Conservation (phyloP, 2,329 filamentous ascomycete species). For the Ceratocystis harringtonii region DNA sequence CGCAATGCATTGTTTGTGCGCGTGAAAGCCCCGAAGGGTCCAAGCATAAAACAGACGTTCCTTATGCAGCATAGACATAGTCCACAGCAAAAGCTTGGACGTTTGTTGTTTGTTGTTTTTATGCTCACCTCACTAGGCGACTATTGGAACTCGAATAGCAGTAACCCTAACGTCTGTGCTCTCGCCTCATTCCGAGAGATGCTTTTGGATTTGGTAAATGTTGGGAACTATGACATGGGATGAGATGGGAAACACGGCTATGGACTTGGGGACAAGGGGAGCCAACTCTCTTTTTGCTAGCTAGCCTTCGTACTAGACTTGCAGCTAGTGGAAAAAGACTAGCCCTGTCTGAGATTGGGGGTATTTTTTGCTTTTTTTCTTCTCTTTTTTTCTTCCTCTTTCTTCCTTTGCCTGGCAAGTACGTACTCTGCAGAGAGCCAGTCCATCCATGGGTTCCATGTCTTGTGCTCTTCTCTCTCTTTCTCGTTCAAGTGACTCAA, state of each 20-base stretch:
- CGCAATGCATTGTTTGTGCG: conserved; percentile 5
- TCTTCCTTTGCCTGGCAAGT: neutral
- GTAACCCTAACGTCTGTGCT: neutral
- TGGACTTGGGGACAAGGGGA: neutral
- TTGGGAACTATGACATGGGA: neutral
- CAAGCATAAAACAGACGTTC: neutral
- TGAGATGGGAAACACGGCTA: neutral
- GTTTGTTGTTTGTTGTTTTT: neutral
- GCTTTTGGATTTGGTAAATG: neutral
- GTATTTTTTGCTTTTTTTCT: neutral
- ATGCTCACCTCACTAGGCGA: neutral
- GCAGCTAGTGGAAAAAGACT: neutral
- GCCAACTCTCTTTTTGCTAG: neutral
- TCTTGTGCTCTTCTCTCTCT: neutral
- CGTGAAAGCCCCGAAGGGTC: neutral
- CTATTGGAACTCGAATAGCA: neutral
- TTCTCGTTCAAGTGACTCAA: neutral
- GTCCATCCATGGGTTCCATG: neutral
- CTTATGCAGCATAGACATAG: conserved; percentile 1
- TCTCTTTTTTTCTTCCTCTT: neutral
- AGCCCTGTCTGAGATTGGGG: neutral
- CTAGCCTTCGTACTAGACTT: neutral
- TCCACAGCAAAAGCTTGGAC: neutral
- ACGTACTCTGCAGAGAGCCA: neutral
- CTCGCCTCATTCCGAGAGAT: neutral